Base-by-base conservation (phyloP, 768 basidiomycete genomes). In the Cantharellus anzutake region DNA sequence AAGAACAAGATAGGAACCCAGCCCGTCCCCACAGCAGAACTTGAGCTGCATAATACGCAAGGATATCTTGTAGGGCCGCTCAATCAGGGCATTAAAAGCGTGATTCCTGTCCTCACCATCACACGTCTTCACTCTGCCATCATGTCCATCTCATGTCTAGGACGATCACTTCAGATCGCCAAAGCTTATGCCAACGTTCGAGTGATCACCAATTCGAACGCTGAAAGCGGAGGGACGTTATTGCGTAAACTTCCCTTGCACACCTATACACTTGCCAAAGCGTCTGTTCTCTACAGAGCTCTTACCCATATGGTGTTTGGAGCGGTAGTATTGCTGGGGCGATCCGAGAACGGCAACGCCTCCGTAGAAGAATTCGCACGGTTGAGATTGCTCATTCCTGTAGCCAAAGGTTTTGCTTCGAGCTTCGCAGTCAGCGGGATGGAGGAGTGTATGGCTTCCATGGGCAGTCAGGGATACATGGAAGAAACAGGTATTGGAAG, bases 381-480 rank as follows among this genome's bases (percentile, higher is more conserved):
- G 60, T 65, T 86, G 63, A 73, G 84, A 60, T 71, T 86, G 64
- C 65, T 87, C 58, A 86, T 83, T 0, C 82, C 84, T 5, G 76
- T 80, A 2, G 73, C 76, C 38, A 88, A 88, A 68, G 82, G 80
- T 0, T 88, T 83, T 66, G 75, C 76, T 5, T 78, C 84, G 5
- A 79, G 83, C 63, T 80, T 80, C 62, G 79, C 80, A 0, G 75
- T 74, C 58, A 66, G 73, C 0, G 82, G 78, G 2, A 80, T 87
- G 73, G 82, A 84, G 61, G 82, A 86, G 64, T 77, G 82, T 41
- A 87, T 88, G 84, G 72, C 79, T 40, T 73, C 79, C 3, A 70
- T 87, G 2, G 86, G 86, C 34, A 85, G 85, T 1, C 80, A 82
- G 55, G 86, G 86, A 0, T 89, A 87, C 65, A 88, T 88, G 84